Conservation (phyloP, 192 early-diverging fungal genomes). For the Haplosporangium gracile region DNA sequence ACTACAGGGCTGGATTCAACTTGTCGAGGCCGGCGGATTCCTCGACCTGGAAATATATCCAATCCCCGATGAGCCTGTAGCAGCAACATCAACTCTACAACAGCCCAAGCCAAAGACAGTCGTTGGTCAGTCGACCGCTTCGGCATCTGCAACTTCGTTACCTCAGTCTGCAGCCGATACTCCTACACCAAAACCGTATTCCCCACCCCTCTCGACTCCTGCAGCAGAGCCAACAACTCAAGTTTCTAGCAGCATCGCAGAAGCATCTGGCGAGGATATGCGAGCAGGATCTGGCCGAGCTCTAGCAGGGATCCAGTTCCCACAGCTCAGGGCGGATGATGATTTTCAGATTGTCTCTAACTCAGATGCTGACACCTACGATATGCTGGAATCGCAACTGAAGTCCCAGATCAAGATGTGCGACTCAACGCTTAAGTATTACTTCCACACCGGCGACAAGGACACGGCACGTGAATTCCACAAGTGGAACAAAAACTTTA, state of each 20-base stretch:
- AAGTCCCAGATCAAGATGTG: constrained; percentile 69
- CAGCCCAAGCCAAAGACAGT: not conserved
- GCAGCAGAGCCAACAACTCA: constrained; percentile 48
- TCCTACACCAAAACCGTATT: not conserved
- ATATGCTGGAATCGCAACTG: constrained; percentile 62
- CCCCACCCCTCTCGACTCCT: constrained; percentile 23
- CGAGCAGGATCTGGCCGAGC: constrained; percentile 22
- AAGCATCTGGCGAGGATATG: constrained; percentile 32
- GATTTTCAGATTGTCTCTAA: constrained; percentile 54
- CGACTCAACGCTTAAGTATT: constrained; percentile 55
- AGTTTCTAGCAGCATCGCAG: constrained; percentile 44
- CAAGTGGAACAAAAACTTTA: constrained; percentile 70
- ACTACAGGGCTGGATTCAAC: constrained; percentile 57
- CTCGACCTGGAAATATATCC: constrained; percentile 47
- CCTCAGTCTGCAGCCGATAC: not conserved
- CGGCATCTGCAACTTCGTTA: not conserved
- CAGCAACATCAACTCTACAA: not conserved
- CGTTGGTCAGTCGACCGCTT: constrained; percentile 6
- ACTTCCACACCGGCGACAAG: constrained; percentile 64
- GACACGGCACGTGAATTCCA: constrained; percentile 65
- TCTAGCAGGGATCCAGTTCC: constrained; percentile 28
- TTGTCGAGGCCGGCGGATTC: constrained; percentile 41
- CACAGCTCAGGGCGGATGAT: constrained; percentile 32
- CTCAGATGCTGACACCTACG: constrained; percentile 59
- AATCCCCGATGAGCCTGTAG: constrained; percentile 25